Conservation (phyloP, 1,139 yeast species). For the Yamadazyma trypodendri region DNA sequence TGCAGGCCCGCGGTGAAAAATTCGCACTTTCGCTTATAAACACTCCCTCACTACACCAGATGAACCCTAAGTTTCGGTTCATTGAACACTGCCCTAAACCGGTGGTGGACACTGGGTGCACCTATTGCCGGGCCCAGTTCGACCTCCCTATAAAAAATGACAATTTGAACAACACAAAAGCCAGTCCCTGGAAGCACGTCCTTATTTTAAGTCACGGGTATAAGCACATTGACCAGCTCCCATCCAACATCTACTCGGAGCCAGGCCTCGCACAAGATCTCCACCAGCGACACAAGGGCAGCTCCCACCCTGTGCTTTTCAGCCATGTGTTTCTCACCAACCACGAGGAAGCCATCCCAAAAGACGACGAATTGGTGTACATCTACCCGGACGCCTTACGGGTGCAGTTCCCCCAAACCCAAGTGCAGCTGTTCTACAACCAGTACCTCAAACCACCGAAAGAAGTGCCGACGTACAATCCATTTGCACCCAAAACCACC, state of each 20-base stretch:
- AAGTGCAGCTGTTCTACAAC: slow-evolving; percentile 41
- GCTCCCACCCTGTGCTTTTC: slow-evolving; percentile 48
- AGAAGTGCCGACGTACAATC: slow-evolving; percentile 24
- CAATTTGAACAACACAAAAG: slow-evolving; percentile 47
- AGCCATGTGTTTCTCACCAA: slow-evolving; percentile 38
- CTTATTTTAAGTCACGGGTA: slow-evolving; percentile 47
- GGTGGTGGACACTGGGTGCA: slow-evolving; percentile 58
- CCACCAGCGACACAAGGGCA: slow-evolving; percentile 1
- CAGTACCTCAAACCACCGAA: slow-evolving; percentile 25
- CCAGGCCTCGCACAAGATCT: slow-evolving; percentile 25
- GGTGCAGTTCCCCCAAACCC: slow-evolving; percentile 30
- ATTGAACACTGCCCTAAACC: slow-evolving; percentile 50
- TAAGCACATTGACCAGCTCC: slow-evolving; percentile 43
- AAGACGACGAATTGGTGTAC: slow-evolving; percentile 34
- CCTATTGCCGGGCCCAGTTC: slow-evolving; percentile 51
- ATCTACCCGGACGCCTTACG: slow-evolving; percentile 58
- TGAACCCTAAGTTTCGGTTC: slow-evolving; percentile 12
- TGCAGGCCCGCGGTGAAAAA: too few species aligned
- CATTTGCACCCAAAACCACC: too few species aligned
- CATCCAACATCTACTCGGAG: slow-evolving; percentile 52
- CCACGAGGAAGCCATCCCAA: too few species aligned
- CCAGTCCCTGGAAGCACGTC: slow-evolving; percentile 55
- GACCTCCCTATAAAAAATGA: slow-evolving; percentile 47
- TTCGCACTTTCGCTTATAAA: too few species aligned
- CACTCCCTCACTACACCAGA: too few species aligned